phyloP scores from a whole-genome alignment of 83 land plant species.

The Picea mariana region DNA sequence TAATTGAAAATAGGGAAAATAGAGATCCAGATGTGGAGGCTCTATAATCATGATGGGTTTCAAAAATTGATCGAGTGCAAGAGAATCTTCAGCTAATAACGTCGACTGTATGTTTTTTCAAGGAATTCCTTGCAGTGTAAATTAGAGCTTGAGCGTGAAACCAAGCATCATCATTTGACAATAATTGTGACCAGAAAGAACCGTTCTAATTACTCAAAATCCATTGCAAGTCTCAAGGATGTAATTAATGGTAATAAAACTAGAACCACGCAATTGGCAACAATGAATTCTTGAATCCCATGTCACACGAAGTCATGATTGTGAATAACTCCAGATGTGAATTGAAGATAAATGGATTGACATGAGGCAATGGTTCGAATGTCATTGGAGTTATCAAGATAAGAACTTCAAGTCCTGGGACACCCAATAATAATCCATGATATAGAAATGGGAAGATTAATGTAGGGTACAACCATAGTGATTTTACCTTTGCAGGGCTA shows the following conservation, averaged over 20 bases:
- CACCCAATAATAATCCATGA: constrained; percentile 21
- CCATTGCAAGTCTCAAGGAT: constrained; percentile 83
- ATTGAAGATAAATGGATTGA: constrained; percentile 61
- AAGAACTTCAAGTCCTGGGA: constrained; percentile 64
- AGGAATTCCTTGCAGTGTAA: background rate
- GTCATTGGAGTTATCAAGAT: constrained; percentile 56
- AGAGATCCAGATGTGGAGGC: no score
- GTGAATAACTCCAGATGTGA: constrained; percentile 73
- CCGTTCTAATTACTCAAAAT: constrained; percentile 78
- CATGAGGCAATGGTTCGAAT: constrained; percentile 31
- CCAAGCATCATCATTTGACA: constrained; percentile 23
- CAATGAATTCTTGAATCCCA: constrained; percentile 74
- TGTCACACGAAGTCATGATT: constrained; percentile 65
- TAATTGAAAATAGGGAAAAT: no score
- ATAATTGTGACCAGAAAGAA: constrained; percentile 51
- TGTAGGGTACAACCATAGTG: constrained; percentile 10
- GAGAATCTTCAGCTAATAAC: constrained; percentile 16
- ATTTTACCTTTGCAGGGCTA: constrained; percentile 10
- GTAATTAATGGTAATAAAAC: constrained; percentile 79
- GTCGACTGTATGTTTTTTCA: constrained; percentile 63
- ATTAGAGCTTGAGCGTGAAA: no score
- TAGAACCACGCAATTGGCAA: constrained; percentile 68
- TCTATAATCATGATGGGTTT: background rate
- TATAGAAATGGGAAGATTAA: constrained; percentile 16
- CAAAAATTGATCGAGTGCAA: background rate